phyloP scores from a whole-genome alignment of 192 early-diverging fungal species.

The Coemansia sp. region DNA sequence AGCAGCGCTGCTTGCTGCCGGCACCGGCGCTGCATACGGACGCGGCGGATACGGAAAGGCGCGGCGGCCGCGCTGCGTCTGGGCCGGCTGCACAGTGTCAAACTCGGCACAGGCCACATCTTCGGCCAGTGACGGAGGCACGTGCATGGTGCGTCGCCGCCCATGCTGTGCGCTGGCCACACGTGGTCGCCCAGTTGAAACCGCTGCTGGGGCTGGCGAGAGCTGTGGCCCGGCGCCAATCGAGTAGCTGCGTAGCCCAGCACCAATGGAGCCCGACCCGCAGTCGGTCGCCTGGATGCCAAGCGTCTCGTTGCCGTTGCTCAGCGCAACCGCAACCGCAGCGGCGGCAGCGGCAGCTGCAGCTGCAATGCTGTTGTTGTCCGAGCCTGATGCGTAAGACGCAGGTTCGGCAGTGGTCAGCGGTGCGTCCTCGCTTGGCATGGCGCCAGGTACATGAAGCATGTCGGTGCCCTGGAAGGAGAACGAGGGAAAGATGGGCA shows the following conservation, averaged over 20 bases:
- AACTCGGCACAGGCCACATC: slow-evolving; percentile 37
- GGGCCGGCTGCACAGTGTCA: slow-evolving; percentile 1
- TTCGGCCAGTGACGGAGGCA: slow-evolving; percentile 46
- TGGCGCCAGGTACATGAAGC: slow-evolving; percentile 15
- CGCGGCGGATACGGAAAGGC: slow-evolving; percentile 8
- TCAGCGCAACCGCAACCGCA: slow-evolving; percentile 31
- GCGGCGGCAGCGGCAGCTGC: slow-evolving; percentile 30
- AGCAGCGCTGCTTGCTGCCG: neutral
- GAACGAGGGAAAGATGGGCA: slow-evolving; percentile 48
- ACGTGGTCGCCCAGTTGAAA: neutral
- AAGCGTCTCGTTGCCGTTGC: slow-evolving; percentile 16
- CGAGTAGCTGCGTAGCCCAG: slow-evolving; percentile 23
- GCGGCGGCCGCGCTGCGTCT: neutral
- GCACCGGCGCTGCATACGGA: neutral
- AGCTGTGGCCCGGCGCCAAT: slow-evolving; percentile 8
- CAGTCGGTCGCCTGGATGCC: slow-evolving; percentile 6
- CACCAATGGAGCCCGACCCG: neutral
- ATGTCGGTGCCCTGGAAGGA: slow-evolving; percentile 25
- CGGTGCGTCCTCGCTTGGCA: slow-evolving; percentile 2
- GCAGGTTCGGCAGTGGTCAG: slow-evolving; percentile 11
- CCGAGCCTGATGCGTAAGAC: slow-evolving; percentile 9
- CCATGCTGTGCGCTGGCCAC: slow-evolving; percentile 2
- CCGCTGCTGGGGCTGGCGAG: slow-evolving; percentile 2
- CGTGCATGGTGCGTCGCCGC: slow-evolving; percentile 50
- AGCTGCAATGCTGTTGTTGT: slow-evolving; percentile 5